Percentiles rank a stretch among this genome's conserved stretches.
phyloP scores from a whole-genome alignment of 768 basidiomycete species.

The Phylloporus scabripes region DNA sequence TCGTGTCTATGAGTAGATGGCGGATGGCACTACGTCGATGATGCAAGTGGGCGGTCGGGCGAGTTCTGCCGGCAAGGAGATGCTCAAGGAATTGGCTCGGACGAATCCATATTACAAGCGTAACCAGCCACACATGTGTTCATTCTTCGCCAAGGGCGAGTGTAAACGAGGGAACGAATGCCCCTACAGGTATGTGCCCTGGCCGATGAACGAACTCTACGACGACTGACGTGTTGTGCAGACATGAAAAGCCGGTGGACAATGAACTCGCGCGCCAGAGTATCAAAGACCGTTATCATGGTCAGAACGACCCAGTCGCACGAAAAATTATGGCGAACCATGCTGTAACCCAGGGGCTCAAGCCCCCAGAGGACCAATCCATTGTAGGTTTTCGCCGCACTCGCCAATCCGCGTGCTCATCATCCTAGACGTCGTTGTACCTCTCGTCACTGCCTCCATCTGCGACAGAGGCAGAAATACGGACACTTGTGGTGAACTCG shows the following conservation, averaged over 20 bases:
- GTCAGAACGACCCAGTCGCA: slow-evolving; percentile 90
- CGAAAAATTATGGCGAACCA: slow-evolving; percentile 78
- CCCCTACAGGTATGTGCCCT: slow-evolving; percentile 62
- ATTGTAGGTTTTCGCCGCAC: slow-evolving; percentile 54
- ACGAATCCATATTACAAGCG: slow-evolving; percentile 98
- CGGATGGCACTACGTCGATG: slow-evolving; percentile 57
- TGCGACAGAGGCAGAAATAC: slow-evolving; percentile 69
- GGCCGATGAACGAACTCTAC: not conserved
- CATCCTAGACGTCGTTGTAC: slow-evolving; percentile 74
- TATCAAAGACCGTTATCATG: slow-evolving; percentile 91
- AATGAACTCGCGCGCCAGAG: slow-evolving; percentile 87
- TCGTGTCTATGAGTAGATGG: slow-evolving; percentile 45
- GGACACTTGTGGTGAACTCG: slow-evolving; percentile 63
- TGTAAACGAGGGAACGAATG: slow-evolving; percentile 90
- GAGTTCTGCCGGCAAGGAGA: slow-evolving; percentile 85
- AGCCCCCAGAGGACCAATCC: slow-evolving; percentile 81
- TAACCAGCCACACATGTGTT: slow-evolving; percentile 90
- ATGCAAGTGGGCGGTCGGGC: slow-evolving; percentile 53
- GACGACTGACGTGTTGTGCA: slow-evolving; percentile 22
- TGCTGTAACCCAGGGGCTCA: slow-evolving; percentile 77
- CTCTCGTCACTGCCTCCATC: slow-evolving; percentile 66
- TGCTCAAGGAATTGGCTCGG: slow-evolving; percentile 91
- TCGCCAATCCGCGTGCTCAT: slow-evolving; percentile 2
- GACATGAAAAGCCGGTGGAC: slow-evolving; percentile 85
- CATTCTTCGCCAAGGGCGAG: slow-evolving; percentile 93